These are phyloP conservation scores for Aureobasidium sp. DNA, from an alignment of 2,329 filamentous ascomycete genomes.

Conservation along the genomic window DNA sequence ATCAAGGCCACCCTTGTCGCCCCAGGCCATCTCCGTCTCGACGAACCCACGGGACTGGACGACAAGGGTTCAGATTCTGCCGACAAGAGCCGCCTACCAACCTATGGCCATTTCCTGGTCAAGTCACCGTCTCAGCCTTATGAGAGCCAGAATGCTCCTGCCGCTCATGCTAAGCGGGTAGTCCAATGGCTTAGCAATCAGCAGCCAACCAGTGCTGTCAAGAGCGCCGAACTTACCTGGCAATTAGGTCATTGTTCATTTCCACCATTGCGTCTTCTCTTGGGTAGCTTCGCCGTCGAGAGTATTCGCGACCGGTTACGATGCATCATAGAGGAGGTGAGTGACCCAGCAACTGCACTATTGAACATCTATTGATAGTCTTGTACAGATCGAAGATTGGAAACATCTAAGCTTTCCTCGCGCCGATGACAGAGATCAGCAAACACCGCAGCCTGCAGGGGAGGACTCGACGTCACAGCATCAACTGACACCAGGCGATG, in stretches of 20 bases:
- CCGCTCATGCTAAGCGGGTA: constrained; percentile 82
- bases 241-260: constrained; percentile 90
- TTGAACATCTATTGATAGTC: constrained; percentile 9
- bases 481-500: constrained; percentile 11
- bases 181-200: constrained; percentile 90
- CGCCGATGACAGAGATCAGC: constrained; percentile 24
- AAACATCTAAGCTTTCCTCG: constrained; percentile 33
- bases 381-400: constrained; percentile 33
- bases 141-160: constrained; percentile 67
- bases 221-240: constrained; percentile 91
- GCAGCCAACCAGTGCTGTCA: constrained; percentile 87
- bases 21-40: constrained; percentile 77
- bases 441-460: constrained; percentile 13
- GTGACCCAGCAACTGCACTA: constrained; percentile 16
- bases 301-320: constrained; percentile 85
- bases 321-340: constrained; percentile 85
- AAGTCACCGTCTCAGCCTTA: constrained; percentile 82
- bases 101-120: constrained; percentile 88
- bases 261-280: constrained; percentile 75
- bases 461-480: constrained; percentile 13
- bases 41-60: constrained; percentile 54
- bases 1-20: constrained; percentile 92
- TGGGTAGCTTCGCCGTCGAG: constrained; percentile 92
- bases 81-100: constrained; percentile 47
- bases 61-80: constrained; percentile 26